Evolutionary conservation across 2,329 filamentous ascomycete genomes (phyloP).

Genomic region (Metarhizium anisopliae): DNA sequence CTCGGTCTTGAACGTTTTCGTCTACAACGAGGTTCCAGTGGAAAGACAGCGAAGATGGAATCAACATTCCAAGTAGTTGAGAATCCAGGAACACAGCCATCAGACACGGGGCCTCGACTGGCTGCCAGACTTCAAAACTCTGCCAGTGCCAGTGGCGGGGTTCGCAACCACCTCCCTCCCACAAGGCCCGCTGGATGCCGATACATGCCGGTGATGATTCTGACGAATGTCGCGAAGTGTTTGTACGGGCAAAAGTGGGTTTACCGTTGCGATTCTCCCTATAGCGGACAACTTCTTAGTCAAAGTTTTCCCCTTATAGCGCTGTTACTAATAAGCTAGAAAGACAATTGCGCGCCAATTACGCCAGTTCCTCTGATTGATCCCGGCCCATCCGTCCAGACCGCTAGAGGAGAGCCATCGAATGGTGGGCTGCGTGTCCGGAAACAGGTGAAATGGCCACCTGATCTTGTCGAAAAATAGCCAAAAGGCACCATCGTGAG

Average conservation of each 20-base stretch:
- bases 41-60: background rate
- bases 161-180: background rate
- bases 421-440: background rate
- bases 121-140: background rate
- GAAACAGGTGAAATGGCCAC: background rate
- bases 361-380: background rate
- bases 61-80: background rate
- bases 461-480: background rate
- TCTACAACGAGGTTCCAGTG: background rate
- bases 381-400: background rate
- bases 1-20: background rate
- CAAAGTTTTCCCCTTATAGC: slow-evolving; percentile 1
- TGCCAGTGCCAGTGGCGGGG: slow-evolving; percentile 2
- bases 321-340: background rate
- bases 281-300: slow-evolving; percentile 4
- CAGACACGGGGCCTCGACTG: background rate
- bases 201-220: slow-evolving; percentile 8
- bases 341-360: background rate
- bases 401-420: background rate
- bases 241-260: slow-evolving; percentile 7
- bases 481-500: background rate
- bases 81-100: background rate
- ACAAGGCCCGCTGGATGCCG: slow-evolving; percentile 8
- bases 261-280: background rate
- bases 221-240: slow-evolving; percentile 2